Percentiles rank a stretch among this genome's conserved stretches.
Conservation (phyloP, 106 monocot genomes). For the Vanilla planifolia region DNA sequence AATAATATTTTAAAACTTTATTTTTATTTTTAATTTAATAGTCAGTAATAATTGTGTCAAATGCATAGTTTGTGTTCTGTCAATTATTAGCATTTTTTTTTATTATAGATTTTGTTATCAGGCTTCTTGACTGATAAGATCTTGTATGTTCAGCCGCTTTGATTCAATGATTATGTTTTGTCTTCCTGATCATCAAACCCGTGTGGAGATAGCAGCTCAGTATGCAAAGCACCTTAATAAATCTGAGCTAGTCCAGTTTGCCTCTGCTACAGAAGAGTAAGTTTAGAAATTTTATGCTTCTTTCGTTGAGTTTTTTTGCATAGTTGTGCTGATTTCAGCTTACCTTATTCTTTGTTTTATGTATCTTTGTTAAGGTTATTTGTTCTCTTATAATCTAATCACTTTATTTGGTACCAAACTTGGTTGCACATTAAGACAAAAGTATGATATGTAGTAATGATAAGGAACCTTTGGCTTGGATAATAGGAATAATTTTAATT, state of each 20-base stretch:
- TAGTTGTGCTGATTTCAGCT: background rate
- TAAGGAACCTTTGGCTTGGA: too few relatives aligned
- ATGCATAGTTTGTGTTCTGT: too few relatives aligned
- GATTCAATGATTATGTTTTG: constrained; percentile 78
- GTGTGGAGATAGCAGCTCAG: constrained; percentile 70
- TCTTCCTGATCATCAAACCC: constrained; percentile 77
- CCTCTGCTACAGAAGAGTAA: constrained; percentile 63
- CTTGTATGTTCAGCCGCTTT: constrained; percentile 65
- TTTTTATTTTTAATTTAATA: too few relatives aligned
- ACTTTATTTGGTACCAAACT: too few relatives aligned
- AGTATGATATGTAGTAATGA: too few relatives aligned
- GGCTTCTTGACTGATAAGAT: too few relatives aligned
- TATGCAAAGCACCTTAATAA: constrained; percentile 87
- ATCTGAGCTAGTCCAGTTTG: constrained; percentile 61
- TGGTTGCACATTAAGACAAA: too few relatives aligned
- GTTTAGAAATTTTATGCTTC: background rate
- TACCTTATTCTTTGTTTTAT: background rate
- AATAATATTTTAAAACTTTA: too few relatives aligned
- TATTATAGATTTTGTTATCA: too few relatives aligned
- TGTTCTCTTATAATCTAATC: background rate
- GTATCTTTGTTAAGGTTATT: background rate
- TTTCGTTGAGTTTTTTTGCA: background rate
- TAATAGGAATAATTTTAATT: too few relatives aligned
- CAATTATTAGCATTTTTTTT: background rate
- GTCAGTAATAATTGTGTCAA: too few relatives aligned